phyloP scores from a whole-genome alignment of 768 basidiomycete genomes.

The Rubroboletus satanas region DNA sequence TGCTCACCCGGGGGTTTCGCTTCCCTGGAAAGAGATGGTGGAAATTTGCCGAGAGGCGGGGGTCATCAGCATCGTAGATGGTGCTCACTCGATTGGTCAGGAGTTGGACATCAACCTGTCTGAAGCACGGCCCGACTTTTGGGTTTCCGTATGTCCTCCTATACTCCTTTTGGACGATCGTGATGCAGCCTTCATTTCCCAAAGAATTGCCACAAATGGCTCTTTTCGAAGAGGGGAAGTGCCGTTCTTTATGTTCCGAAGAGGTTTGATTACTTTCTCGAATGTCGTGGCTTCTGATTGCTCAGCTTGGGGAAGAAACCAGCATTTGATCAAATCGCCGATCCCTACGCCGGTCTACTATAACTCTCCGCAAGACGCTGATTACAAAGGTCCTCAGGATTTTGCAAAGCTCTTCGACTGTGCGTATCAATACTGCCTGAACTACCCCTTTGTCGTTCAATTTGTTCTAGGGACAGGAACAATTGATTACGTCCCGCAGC shows the following conservation, averaged over 20 bases:
- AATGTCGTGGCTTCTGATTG: background rate
- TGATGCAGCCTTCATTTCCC: background rate
- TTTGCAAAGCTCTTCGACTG: conserved; percentile 53
- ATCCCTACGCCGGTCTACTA: conserved; percentile 57
- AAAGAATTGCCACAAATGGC: conserved; percentile 86
- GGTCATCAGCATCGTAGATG: conserved; percentile 70
- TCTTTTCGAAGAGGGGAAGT: conserved; percentile 63
- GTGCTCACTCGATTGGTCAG: conserved; percentile 76
- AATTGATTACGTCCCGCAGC: conserved; percentile 48
- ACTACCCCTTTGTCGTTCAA: background rate
- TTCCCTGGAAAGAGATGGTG: conserved; percentile 74
- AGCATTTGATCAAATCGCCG: conserved; percentile 55
- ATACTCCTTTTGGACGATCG: background rate
- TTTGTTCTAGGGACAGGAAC: conserved; percentile 57
- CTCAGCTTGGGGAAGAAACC: conserved; percentile 39
- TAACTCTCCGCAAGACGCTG: conserved; percentile 41
- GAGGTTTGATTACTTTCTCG: conserved; percentile 34
- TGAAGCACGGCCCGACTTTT: conserved; percentile 64
- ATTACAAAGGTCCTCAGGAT: conserved; percentile 26
- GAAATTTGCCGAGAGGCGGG: conserved; percentile 59
- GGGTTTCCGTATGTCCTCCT: conserved; percentile 55
- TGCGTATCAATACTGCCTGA: conserved; percentile 5
- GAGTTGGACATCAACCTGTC: conserved; percentile 58
- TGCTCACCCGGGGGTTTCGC: conserved; percentile 54
- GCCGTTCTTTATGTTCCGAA: conserved; percentile 74